Evolutionary conservation across 2,329 filamentous ascomycete species (phyloP), one percentile per base, ranked within the genome.

Genomic region (Trichoderma atrobrunneum): DNA sequence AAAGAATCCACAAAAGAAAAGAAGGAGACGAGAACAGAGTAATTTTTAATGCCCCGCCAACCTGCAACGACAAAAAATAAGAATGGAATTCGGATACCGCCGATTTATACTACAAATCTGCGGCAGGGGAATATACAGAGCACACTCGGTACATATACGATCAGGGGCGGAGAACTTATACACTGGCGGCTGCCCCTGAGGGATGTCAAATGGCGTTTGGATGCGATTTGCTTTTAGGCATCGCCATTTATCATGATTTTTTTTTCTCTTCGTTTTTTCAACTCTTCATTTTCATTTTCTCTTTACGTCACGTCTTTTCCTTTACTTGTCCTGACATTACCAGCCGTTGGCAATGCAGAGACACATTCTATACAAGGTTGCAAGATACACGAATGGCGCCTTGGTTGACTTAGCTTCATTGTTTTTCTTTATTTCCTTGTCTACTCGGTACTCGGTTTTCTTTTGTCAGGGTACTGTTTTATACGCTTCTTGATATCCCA

Each of bases 371-470:
- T 43, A 24, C 56, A n/a, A 68, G 70, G 64, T 48, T 26, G 70
- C 70, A 48, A 57, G 56, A 68, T 68, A 72, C 70, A 72, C 57
- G 64, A 72, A 24, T 62, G 64, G 70, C 70, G 70, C 70, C 70
- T 72, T 63, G 64, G 64, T 34, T 26, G 16, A 32, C 24, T 56
- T 68, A 10, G 14, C 56, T 67, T 57, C 14, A 24, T 36, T 62
- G 5, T 54, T 61, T 14, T 30, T 21, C 54, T 43, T n/a, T 5
- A 59, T 59, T 28, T 24, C 26, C 32, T 48, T 71, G 24, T 43
- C 21, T 32, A 6, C 26, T 26, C 26, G 34, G 34, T 36, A 36
- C 16, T 43, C 60, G 21, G 32, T 66, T 71, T 71, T 51, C 36
- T 24, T 59, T 39, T 16, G 43, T 56, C 69, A 32, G 64, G 65